Base-by-base conservation (phyloP, 2,329 filamentous ascomycete species). In the Cladosporium oxysporum region DNA sequence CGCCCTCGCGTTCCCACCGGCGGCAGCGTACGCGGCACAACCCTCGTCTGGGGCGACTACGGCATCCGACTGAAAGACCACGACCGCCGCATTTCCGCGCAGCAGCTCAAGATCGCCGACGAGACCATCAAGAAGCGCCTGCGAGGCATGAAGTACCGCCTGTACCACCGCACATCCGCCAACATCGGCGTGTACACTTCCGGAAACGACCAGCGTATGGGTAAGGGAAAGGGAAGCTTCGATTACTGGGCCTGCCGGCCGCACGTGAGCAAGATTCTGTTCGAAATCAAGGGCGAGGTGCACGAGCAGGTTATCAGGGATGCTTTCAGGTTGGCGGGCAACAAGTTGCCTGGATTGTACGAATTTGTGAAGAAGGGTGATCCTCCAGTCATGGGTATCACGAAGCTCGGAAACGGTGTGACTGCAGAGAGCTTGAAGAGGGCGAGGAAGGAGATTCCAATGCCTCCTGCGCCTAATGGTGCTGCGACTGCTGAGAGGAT, bases 181-280 rank as follows among this genome's bases (percentile, higher is more conserved):
- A 97, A 96, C 76, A 91, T 98, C 71, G 95, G 94, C 76, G 96
- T 99, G 26, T 99, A 95, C 79, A 90, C 92, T 66, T 95, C 90
- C 78, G 95, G 95, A 66, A 99, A 98, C 75, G 95, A 99, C 82
- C 90, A 92, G 78, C 90, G 95, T 86, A 99, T 99, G 96, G 95
- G 95, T 78, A 99, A 98, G 81, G 95, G 95, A 81, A 99, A 99
- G 79, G 95, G 95, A 72, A 91, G 90, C 69, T 98, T 99, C 76
- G 95, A 99, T 78, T 92, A 96, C 76, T 99, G 95, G 95, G 93
- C 94, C 5, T 88, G 91, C 26, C 88, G 94, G 79, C 89, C 98
- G 71, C 88, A 92, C 10, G 92, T 98, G 61, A 97, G 91, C 80
- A 91, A 95, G 78, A 88, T 99, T 58, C 83, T 97, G 23, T 96